These are phyloP conservation scores for Euphrasia arctica DNA, from an alignment of 305 asterid species.

Conservation along the genomic window DNA sequence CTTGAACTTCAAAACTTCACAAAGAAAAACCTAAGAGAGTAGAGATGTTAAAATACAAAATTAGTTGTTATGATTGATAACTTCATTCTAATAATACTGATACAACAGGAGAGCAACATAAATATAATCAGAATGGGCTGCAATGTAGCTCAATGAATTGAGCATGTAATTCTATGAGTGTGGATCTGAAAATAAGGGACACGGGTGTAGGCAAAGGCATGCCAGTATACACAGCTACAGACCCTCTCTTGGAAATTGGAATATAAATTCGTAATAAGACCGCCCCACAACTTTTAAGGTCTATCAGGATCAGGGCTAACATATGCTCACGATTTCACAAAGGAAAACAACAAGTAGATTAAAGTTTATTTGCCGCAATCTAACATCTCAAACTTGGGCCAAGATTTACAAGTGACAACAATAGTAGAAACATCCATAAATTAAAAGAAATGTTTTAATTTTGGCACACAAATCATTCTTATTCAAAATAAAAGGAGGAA, in stretches of 20 bases:
- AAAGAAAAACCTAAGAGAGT: neutral
- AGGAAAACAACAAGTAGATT: neutral
- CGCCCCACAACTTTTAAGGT: neutral
- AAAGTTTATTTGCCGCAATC: neutral
- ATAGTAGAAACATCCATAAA: neutral
- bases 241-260: neutral
- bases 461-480: neutral
- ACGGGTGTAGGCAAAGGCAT: neutral
- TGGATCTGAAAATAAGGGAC: neutral
- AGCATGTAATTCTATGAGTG: too few species aligned
- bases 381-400: neutral
- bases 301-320: neutral
- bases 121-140: slow-evolving; percentile 1
- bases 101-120: neutral
- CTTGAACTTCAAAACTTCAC: slow-evolving; percentile 10
- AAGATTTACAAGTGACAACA: neutral
- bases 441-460: too few species aligned
- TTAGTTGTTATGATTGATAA: neutral
- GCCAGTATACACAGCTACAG: neutral
- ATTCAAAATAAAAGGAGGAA: neutral
- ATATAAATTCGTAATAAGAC: neutral
- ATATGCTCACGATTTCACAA: too few species aligned
- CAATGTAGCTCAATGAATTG: neutral
- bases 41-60: neutral
- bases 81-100: neutral